Base-by-base conservation (phyloP, 192 early-diverging fungal genomes). In the Coemansia sp. region DNA sequence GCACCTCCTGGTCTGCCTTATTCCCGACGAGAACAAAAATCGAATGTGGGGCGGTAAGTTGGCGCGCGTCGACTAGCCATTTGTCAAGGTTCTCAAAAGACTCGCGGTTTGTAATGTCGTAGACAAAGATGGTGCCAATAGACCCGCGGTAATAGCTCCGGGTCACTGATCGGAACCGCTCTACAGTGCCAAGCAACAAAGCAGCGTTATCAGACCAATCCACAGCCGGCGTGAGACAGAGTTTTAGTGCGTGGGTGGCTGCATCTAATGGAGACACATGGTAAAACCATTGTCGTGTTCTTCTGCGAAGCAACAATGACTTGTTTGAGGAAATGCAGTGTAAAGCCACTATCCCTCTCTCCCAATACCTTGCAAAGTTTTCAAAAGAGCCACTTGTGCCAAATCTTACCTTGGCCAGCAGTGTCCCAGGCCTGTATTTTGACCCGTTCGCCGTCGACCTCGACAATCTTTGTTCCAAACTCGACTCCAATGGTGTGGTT, bases 121-220 rank as follows among this genome's bases (percentile, higher is more conserved):
- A 90, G n/a, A 89, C 86, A 23, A 90, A 59, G 9, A 89, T 70
- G 17, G 85, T 88, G 32, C 88, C 89, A 9, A 86, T 84, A 29
- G 89, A 86, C 31, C 89, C 89, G 62, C 89, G 81, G 54, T 89
- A 90, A 53, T 90, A 90, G 66, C 85, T 87, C 40, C 81, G 77
- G 3, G 89, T 90, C 15, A 90, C 71, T 17, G 78, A 78, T 32
- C 85, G 51, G 81, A 88, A 77, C 64, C 87, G 63, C 41, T 80
- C 68, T 75, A 75, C 59, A 51, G 51, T 11, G 21, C 43, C 43
- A 35, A 63, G 47, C 34, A 9, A 21, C 19, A 25, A 43, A 36
- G n/a, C n/a, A n/a, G n/a, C n/a, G n/a, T n/a, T n/a, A n/a, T n/a
- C n/a, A n/a, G n/a, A n/a, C n/a, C n/a, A n/a, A n/a, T n/a, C n/a